A percentile compares a stretch with the other conserved stretches of the same genome.
Evolutionary conservation across 192 early-diverging fungal genomes (phyloP).

Genomic region (Coemansia sp.): DNA sequence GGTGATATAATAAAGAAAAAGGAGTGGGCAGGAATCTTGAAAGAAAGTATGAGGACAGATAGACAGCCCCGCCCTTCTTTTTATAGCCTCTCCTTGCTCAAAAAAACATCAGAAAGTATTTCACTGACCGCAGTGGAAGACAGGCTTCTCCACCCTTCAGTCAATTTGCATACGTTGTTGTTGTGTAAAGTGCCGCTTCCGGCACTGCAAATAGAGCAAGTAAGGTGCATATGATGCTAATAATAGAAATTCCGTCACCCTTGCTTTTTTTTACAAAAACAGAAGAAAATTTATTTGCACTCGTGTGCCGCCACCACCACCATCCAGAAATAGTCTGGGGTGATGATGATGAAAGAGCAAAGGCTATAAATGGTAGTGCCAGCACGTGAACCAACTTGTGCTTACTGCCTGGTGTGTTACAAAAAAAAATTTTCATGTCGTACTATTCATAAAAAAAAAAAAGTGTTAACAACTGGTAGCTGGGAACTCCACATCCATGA

Average conservation of each 20-base stretch:
- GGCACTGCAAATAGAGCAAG: no score
- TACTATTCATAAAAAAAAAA: background rate
- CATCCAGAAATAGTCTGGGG: background rate
- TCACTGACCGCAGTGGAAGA: no score
- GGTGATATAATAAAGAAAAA: background rate
- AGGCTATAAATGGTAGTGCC: background rate
- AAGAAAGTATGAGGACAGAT: no score
- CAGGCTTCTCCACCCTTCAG: no score
- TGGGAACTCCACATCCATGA: conserved; percentile 3
- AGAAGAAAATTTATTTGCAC: background rate
- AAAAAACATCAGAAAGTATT: no score
- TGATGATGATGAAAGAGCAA: background rate
- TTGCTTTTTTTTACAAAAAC: background rate
- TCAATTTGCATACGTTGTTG: no score
- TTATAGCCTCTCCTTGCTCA: background rate
- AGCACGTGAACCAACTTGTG: background rate
- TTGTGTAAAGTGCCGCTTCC: no score
- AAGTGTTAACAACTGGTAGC: background rate
- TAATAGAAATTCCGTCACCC: background rate
- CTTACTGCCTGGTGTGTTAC: no score
- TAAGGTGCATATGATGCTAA: background rate
- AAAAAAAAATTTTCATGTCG: background rate
- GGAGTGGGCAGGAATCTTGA: background rate
- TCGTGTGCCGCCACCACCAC: background rate
- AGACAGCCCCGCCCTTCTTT: background rate